phyloP scores from a whole-genome alignment of 1,139 yeast species.

The Pneumocystis oryctolagi region DNA sequence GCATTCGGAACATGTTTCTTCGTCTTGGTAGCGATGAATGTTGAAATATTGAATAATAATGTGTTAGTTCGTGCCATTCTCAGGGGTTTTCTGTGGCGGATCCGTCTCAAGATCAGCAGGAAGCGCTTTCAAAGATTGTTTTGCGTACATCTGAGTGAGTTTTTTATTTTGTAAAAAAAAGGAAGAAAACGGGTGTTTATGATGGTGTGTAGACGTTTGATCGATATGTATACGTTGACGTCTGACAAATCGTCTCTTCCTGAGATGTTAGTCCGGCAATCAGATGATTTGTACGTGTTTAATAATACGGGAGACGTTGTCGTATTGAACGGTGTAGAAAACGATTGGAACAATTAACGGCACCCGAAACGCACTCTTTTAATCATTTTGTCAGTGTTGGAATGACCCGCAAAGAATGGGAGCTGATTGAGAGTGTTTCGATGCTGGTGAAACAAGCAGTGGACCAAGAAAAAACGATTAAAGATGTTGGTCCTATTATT shows the following conservation, averaged over 20 bases:
- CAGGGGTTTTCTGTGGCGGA: neutral
- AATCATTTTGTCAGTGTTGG: neutral
- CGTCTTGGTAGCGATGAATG: neutral
- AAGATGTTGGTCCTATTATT: neutral
- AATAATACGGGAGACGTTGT: neutral
- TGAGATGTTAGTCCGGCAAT: neutral
- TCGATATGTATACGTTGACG: neutral
- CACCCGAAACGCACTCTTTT: neutral
- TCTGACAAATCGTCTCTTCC: neutral
- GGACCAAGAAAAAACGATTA: neutral
- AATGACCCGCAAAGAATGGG: neutral
- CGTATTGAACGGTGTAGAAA: neutral
- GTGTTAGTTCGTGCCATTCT: neutral
- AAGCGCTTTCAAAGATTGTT: neutral
- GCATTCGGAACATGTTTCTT: neutral
- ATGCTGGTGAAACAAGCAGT: neutral
- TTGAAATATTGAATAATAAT: neutral
- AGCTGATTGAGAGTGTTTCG: neutral
- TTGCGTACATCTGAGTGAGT: neutral
- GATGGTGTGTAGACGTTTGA: neutral
- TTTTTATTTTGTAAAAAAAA: neutral
- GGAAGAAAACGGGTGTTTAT: neutral
- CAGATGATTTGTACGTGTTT: neutral
- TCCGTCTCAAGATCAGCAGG: neutral
- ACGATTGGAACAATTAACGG: neutral